These are phyloP conservation scores for Allantophomopsis lycopodina DNA, from an alignment of 2,329 filamentous ascomycete genomes.

Conservation along the genomic window DNA sequence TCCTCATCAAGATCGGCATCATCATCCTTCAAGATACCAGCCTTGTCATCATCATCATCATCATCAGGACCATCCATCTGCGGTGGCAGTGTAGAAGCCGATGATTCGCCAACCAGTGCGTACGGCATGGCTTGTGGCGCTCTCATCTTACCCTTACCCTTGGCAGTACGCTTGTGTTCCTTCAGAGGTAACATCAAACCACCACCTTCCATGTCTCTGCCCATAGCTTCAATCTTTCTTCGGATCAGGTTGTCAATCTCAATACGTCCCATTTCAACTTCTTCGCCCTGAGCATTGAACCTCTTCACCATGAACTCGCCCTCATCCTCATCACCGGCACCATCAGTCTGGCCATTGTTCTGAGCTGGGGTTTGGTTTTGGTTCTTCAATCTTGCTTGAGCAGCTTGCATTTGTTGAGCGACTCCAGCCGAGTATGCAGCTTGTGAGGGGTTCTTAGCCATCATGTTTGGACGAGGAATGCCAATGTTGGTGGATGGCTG, in stretches of 20 bases:
- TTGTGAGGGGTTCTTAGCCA: slow-evolving; percentile 14
- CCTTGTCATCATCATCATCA: slow-evolving; percentile 45
- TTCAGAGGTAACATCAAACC: slow-evolving; percentile 61
- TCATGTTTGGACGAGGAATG: slow-evolving; percentile 6
- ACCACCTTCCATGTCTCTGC: slow-evolving; percentile 58
- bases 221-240: slow-evolving; percentile 49
- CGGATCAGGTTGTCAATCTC: slow-evolving; percentile 60
- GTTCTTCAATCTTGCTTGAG: slow-evolving; percentile 9
- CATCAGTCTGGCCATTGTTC: slow-evolving; percentile 60
- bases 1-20: slow-evolving; percentile 60
- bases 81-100: slow-evolving; percentile 3
- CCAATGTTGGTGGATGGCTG: slow-evolving; percentile 5
- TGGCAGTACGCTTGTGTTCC: slow-evolving; percentile 16
- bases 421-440: slow-evolving; percentile 15
- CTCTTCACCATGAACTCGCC: slow-evolving; percentile 44
- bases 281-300: slow-evolving; percentile 36
- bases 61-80: slow-evolving; percentile 51
- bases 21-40: slow-evolving; percentile 26
- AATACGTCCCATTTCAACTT: slow-evolving; percentile 39
- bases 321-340: slow-evolving; percentile 44
- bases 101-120: slow-evolving; percentile 5
- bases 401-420: slow-evolving; percentile 21
- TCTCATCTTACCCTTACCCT: slow-evolving; percentile 5
- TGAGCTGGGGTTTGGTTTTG: slow-evolving; percentile 7
- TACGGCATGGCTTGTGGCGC: slow-evolving; percentile 1